A percentile compares a stretch with the other conserved stretches of the same genome.
phyloP scores from a whole-genome alignment of 352 stramenopile genomes.

The Blastocystis sp. region DNA sequence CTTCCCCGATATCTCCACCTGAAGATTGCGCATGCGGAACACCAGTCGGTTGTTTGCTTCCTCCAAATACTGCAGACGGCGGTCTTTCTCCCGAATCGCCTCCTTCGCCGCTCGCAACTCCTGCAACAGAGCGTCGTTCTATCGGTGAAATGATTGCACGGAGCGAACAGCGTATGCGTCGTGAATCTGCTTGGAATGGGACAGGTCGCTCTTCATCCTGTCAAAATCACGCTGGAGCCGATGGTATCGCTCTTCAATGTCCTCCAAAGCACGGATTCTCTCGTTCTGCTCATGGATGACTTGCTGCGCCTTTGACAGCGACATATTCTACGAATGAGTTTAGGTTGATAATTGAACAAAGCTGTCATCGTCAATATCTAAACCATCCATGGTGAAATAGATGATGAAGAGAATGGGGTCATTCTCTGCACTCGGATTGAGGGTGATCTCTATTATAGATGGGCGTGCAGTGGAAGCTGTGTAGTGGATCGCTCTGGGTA shows the following conservation, averaged over 20 bases:
- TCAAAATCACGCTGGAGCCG: slow-evolving; percentile 21
- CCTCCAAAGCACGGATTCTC: background rate
- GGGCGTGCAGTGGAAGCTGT: too few relatives aligned
- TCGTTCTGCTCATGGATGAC: slow-evolving; percentile 2
- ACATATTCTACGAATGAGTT: slow-evolving; percentile 38
- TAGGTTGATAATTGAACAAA: background rate
- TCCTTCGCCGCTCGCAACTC: slow-evolving; percentile 51
- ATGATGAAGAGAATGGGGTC: background rate
- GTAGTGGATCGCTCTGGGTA: too few relatives aligned
- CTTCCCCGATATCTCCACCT: slow-evolving; percentile 52
- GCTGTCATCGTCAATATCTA: slow-evolving; percentile 56
- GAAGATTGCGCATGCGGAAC: slow-evolving; percentile 62
- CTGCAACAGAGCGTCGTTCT: slow-evolving; percentile 19
- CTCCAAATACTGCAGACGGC: slow-evolving; percentile 46
- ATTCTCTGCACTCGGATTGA: too few relatives aligned
- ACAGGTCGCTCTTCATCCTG: background rate
- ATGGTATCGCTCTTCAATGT: background rate
- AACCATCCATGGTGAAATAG: slow-evolving; percentile 34
- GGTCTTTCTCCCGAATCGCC: slow-evolving; percentile 30
- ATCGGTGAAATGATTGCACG: background rate
- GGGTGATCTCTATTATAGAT: too few relatives aligned
- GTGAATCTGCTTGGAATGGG: background rate
- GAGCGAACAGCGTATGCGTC: background rate
- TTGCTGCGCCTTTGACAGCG: slow-evolving; percentile 3
- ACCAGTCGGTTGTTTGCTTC: slow-evolving; percentile 62